Evolutionary conservation across 108 stramenopile genomes (phyloP), one percentile per base, ranked within the genome.

Genomic region (Craspedostauros australis): DNA sequence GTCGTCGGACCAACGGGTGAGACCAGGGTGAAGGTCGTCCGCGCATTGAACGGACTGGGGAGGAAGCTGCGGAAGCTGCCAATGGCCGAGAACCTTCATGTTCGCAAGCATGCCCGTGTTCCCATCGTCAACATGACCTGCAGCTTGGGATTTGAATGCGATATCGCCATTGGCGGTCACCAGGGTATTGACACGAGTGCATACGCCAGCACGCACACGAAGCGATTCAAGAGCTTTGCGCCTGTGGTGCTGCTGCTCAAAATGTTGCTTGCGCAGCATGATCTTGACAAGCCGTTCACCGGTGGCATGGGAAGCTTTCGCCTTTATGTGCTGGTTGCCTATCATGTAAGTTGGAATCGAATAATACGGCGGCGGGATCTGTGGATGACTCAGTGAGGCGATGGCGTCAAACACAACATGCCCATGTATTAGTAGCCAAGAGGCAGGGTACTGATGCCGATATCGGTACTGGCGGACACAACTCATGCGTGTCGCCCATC

Each of bases 271-370:
- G 50, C 60, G 23, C 91, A 94, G 54, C 74, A 80, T 60, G 75
- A 60, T 6, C 60, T 96, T 4, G 95, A 94, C 70, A 88, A 89
- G 51, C 93, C 95, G 8, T 96, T 92, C 57, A 86, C 83, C 22
- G 95, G 95, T 22, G 93, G 95, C 33, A 60, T 96, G 3, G 95
- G 95, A 5, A 84, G 82, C 7, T 96, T 79, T 71, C 80, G 79
- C 41, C 80, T 95, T 12, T 93, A 93, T 60, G 91, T 92, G 22
- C 56, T 96, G 37, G 78, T 91, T 9, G 87, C 82, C 14, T 49
- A 71, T 59, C 84, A 86, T 52, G 80, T 88, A 53, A 77, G 83
- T 80, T 27, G 18, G n/a, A 19, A 18, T 30, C 2, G 7, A 21
- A 32, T 45, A n/a, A n/a, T n/a, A n/a, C n/a, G n/a, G n/a, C 15